Percentiles rank a stretch among this genome's conserved stretches.
These are phyloP conservation scores for Zoysia matrella DNA, from an alignment of 202 grass and related monocot species.

Conservation along the genomic window DNA sequence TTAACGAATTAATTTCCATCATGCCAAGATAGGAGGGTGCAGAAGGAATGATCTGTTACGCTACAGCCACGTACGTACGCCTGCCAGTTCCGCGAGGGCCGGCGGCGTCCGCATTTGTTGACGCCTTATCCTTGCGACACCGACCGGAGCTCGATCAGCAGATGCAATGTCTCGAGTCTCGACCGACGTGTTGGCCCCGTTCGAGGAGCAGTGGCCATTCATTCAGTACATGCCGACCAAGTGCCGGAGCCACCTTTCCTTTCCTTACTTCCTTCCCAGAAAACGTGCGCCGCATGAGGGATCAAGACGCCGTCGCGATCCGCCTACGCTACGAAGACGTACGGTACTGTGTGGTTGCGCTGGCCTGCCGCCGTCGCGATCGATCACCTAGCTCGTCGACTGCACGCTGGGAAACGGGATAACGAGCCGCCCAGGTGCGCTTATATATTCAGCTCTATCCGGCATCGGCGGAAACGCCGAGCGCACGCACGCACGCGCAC, in stretches of 20 bases:
- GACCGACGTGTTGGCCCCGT: background rate
- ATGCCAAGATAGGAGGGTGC: no score
- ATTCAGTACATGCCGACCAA: background rate
- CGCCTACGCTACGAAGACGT: no score
- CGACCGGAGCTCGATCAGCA: background rate
- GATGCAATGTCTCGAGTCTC: constrained; percentile 9
- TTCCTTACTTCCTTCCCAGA: background rate
- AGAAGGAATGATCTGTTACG: no score
- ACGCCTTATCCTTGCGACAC: background rate
- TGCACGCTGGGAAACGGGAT: background rate
- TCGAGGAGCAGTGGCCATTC: background rate
- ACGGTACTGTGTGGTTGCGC: no score
- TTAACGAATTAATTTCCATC: no score
- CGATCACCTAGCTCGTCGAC: background rate
- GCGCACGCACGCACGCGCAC: no score
- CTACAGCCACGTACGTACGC: no score
- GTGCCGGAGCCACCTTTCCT: constrained; percentile 10
- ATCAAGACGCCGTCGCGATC: no score
- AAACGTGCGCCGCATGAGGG: constrained; percentile 12
- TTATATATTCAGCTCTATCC: background rate
- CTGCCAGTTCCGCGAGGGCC: background rate
- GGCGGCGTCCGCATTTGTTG: background rate
- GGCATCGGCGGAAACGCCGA: background rate
- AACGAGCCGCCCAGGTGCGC: background rate
- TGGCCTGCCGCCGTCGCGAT: background rate